A percentile compares a stretch with the other conserved stretches of the same genome.
Conservation (phyloP, 768 basidiomycete species). For the Termitomyces eurrhizus region DNA sequence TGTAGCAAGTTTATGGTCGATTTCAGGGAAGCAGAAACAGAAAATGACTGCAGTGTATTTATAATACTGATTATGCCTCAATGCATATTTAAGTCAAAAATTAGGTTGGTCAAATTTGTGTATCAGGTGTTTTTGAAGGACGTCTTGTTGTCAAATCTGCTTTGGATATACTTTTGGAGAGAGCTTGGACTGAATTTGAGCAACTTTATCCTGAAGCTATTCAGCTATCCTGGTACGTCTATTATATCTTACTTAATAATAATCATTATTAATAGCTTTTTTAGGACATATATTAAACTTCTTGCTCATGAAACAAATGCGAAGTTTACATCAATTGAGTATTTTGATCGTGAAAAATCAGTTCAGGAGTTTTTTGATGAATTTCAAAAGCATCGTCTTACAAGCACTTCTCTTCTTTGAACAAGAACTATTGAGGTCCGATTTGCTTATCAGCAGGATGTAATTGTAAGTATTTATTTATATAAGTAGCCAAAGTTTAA, state of each 20-base stretch:
- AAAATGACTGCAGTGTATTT: neutral
- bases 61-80: neutral
- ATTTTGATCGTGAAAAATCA: too few species aligned
- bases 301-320: too few species aligned
- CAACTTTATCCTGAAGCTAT: neutral
- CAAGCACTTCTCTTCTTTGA: too few species aligned
- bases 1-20: neutral
- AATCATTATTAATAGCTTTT: too few species aligned
- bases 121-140: conserved; percentile 4
- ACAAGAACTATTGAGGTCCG: too few species aligned
- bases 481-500: too few species aligned
- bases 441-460: too few species aligned
- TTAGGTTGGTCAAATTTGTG: neutral
- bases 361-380: too few species aligned
- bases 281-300: too few species aligned
- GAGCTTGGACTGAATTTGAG: neutral
- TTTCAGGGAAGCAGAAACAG: neutral
- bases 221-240: neutral
- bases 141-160: neutral
- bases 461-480: too few species aligned
- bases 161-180: neutral
- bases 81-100: neutral
- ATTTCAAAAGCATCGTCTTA: too few species aligned
- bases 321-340: too few species aligned
- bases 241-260: neutral